These are phyloP conservation scores for Cystofilobasidium ferigula DNA, from an alignment of 768 basidiomycete genomes.

Conservation along the genomic window DNA sequence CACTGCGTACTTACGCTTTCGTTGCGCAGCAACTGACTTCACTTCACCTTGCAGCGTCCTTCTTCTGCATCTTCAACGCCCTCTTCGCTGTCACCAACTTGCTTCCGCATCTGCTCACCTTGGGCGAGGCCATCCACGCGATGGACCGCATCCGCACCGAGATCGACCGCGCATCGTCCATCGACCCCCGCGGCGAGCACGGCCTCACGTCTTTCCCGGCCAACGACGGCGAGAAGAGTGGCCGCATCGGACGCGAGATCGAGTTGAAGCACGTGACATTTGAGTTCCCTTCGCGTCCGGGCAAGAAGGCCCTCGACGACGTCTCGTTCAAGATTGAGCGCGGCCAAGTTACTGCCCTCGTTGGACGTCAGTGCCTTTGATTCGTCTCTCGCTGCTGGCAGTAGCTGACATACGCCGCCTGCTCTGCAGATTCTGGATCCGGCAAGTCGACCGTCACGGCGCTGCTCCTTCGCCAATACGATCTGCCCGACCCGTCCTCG, in stretches of 20 bases:
- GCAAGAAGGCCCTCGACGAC: constrained; percentile 30
- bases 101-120: constrained; percentile 32
- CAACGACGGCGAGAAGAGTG: neutral
- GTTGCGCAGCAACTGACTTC: no score
- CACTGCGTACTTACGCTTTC: no score
- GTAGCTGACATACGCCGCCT: neutral
- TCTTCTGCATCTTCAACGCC: constrained; percentile 24
- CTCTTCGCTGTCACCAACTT: constrained; percentile 32
- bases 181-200: constrained; percentile 30
- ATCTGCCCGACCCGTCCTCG: constrained; percentile 25
- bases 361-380: constrained; percentile 26
- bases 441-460: constrained; percentile 35
- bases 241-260: constrained; percentile 23
- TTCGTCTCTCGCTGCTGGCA: neutral
- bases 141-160: constrained; percentile 31
- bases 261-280: constrained; percentile 34
- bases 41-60: constrained; percentile 24
- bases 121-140: constrained; percentile 30
- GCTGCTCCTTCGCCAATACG: constrained; percentile 35
- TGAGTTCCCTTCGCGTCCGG: constrained; percentile 34
- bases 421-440: constrained; percentile 30
- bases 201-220: constrained; percentile 27
- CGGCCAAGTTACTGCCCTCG: constrained; percentile 36
- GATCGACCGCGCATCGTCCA: constrained; percentile 33
- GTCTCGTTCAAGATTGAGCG: constrained; percentile 29